These are phyloP conservation scores for Leccinum variicolor DNA, from an alignment of 768 basidiomycete genomes.

Conservation along the genomic window DNA sequence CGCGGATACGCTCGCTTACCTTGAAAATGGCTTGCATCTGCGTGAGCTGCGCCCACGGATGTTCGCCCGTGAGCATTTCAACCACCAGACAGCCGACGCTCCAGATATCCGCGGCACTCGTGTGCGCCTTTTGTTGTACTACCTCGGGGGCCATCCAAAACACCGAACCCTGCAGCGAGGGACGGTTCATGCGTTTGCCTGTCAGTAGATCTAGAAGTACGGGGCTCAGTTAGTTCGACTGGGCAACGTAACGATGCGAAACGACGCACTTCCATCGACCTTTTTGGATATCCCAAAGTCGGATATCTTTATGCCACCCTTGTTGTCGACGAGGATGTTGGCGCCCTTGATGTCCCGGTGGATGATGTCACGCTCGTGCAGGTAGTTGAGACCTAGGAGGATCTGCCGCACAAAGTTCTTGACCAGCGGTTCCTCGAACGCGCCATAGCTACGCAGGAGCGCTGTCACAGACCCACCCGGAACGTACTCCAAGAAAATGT, in stretches of 20 bases:
- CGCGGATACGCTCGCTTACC: constrained; percentile 36
- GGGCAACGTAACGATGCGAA: not conserved
- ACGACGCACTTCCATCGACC: constrained; percentile 85
- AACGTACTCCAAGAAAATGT: constrained; percentile 97
- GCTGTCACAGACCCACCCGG: constrained; percentile 94
- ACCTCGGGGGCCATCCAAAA: constrained; percentile 99
- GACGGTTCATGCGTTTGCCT: constrained; percentile 76
- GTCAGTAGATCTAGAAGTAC: constrained; percentile 37
- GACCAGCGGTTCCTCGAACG: constrained; percentile 90
- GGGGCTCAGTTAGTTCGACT: constrained; percentile 29
- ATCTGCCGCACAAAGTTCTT: constrained; percentile 93
- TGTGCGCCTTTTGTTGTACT: constrained; percentile 92
- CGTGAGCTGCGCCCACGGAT: constrained; percentile 92
- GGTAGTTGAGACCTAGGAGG: constrained; percentile 80
- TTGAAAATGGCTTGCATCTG: constrained; percentile 99
- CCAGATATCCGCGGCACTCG: constrained; percentile 94
- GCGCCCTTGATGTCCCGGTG: constrained; percentile 99
- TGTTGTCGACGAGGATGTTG: constrained; percentile 97
- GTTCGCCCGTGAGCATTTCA: constrained; percentile 95
- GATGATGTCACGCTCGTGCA: constrained; percentile 92
- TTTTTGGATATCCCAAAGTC: constrained; percentile 98
- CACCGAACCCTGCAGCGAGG: constrained; percentile 94
- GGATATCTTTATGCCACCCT: constrained; percentile 95
- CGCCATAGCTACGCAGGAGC: constrained; percentile 84
- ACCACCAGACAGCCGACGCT: constrained; percentile 93